Conservation (phyloP, 2,329 filamentous ascomycete species). For the Pseudogymnoascus verrucosus region DNA sequence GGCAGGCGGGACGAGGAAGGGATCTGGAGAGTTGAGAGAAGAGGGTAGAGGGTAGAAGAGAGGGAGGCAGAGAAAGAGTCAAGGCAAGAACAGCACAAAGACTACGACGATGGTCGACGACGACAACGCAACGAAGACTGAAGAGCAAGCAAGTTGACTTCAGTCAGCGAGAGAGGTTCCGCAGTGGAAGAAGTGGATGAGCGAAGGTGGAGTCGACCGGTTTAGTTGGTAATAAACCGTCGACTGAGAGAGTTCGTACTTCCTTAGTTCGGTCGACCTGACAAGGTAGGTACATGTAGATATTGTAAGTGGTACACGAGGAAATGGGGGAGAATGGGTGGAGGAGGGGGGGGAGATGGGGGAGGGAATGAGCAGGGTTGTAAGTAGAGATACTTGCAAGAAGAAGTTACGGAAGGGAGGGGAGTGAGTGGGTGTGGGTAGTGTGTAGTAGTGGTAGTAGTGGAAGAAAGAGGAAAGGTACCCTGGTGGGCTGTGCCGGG, state of each 20-base stretch:
- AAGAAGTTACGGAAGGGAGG: no score
- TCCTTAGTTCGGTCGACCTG: slow-evolving; percentile 6
- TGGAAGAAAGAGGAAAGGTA: not conserved
- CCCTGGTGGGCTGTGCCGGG: slow-evolving; percentile 4
- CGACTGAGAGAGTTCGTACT: slow-evolving; percentile 8
- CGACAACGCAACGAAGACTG: not conserved
- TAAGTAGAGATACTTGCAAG: not conserved
- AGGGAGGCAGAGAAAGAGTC: not conserved
- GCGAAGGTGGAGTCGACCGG: not conserved
- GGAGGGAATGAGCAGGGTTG: not conserved
- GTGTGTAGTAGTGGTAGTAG: no score
- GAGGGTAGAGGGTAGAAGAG: not conserved
- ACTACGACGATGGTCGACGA: not conserved
- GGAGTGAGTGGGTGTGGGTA: no score
- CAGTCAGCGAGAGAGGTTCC: slow-evolving; percentile 1
- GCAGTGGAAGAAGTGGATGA: not conserved
- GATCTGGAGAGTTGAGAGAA: not conserved
- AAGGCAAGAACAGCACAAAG: not conserved
- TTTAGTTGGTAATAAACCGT: slow-evolving; percentile 2
- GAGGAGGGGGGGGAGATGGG: not conserved
- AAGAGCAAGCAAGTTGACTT: not conserved
- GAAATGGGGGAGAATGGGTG: not conserved
- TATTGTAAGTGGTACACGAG: not conserved
- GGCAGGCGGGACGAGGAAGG: not conserved
- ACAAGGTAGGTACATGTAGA: slow-evolving; percentile 4